Conservation (phyloP, 805 yeast genomes). For the Myxozyma sirexii region DNA sequence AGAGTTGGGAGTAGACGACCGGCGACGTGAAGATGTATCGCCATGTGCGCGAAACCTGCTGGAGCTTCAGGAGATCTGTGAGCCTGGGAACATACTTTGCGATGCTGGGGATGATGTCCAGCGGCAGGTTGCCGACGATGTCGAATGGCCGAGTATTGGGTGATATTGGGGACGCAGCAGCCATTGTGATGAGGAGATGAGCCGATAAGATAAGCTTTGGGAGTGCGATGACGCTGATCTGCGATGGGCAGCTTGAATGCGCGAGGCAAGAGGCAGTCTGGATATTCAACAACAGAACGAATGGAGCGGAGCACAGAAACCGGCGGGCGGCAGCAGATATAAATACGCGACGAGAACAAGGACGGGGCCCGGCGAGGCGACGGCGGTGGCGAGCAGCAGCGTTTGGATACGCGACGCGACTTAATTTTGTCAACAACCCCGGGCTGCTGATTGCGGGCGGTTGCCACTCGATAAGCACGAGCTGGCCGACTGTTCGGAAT, state of each 20-base stretch:
- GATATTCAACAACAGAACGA: too few relatives aligned
- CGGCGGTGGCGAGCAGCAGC: not conserved
- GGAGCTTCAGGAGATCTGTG: slow-evolving; percentile 29
- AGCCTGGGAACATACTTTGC: slow-evolving; percentile 30
- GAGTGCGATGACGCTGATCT: not conserved
- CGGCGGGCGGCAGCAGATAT: not conserved
- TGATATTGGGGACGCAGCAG: not conserved
- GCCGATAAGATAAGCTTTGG: slow-evolving; percentile 9
- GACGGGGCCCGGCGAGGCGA: not conserved
- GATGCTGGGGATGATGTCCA: slow-evolving; percentile 26
- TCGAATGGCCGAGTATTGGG: slow-evolving; percentile 6
- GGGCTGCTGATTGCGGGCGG: too few relatives aligned
- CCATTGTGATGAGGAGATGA: not conserved
- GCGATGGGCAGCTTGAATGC: not conserved
- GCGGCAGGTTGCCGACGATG: slow-evolving; percentile 27
- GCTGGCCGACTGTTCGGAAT: too few relatives aligned
- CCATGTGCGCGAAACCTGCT: slow-evolving; percentile 29
- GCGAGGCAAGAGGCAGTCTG: not conserved
- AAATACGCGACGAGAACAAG: too few relatives aligned
- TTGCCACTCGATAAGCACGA: too few relatives aligned
- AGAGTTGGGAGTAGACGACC: slow-evolving; percentile 22
- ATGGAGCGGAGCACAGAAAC: not conserved
- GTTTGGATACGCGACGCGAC: not conserved
- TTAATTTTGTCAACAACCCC: not conserved
- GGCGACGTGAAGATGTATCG: slow-evolving; percentile 29